These are phyloP conservation scores for Clonostachys rosea DNA, from an alignment of 2,329 filamentous ascomycete species.

Conservation along the genomic window DNA sequence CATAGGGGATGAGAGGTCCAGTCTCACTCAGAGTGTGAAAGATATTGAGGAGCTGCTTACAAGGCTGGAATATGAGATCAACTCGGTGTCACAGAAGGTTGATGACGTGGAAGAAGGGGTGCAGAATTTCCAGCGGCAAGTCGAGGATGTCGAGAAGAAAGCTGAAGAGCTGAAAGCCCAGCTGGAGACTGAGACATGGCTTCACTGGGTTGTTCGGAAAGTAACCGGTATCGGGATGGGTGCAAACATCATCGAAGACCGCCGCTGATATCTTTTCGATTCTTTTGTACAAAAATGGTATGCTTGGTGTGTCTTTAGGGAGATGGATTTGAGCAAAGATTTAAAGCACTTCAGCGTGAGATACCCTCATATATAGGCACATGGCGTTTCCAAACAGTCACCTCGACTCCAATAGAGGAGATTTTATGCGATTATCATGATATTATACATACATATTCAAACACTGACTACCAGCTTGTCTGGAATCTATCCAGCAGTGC, in stretches of 20 bases:
- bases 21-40: constrained; percentile 66
- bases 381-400: too few relatives aligned
- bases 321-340: too few relatives aligned
- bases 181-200: constrained; percentile 60
- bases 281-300: too few relatives aligned
- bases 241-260: constrained; percentile 41
- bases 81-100: constrained; percentile 72
- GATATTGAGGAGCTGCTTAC: constrained; percentile 78
- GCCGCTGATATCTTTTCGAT: neutral
- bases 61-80: constrained; percentile 89
- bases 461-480: too few relatives aligned
- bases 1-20: constrained; percentile 62
- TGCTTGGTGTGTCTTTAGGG: too few relatives aligned
- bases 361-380: too few relatives aligned
- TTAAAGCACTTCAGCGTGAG: too few relatives aligned
- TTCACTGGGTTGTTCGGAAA: constrained; percentile 60
- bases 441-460: too few relatives aligned
- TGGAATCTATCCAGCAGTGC: too few relatives aligned
- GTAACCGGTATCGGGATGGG: constrained; percentile 56
- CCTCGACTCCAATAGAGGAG: too few relatives aligned
- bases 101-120: constrained; percentile 85
- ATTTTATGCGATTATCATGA: too few relatives aligned
- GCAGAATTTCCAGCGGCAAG: constrained; percentile 72
- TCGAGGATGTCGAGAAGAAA: constrained; percentile 63
- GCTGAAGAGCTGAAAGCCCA: constrained; percentile 58